phyloP scores from a whole-genome alignment of 1,139 yeast species.

The Yamadazyma membranifaciens region DNA sequence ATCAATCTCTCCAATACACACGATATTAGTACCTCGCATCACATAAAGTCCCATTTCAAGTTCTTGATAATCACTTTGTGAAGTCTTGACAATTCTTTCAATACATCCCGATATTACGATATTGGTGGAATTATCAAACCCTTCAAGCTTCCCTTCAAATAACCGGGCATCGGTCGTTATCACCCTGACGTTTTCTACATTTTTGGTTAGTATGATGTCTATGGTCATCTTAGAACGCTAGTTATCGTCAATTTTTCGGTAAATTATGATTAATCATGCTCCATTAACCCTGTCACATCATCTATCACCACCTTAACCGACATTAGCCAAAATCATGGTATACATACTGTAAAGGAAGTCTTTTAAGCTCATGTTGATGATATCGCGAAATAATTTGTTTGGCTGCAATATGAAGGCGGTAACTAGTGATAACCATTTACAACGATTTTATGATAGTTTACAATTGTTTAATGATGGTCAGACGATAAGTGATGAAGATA shows the following conservation, averaged over 20 bases:
- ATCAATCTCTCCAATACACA: conserved; percentile 71
- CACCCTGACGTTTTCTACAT: conserved; percentile 59
- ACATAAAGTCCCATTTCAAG: conserved; percentile 59
- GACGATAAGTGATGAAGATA: not conserved
- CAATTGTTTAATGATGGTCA: not conserved
- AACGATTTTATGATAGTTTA: not conserved
- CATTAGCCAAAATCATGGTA: too few species aligned
- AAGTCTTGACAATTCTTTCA: conserved; percentile 49
- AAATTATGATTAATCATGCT: too few species aligned
- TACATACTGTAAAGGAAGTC: conserved; percentile 40
- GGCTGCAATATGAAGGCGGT: conserved; percentile 10
- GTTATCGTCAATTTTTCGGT: not conserved
- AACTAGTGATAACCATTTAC: not conserved
- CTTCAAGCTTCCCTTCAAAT: conserved; percentile 70
- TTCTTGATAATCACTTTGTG: conserved; percentile 50
- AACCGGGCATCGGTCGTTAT: conserved; percentile 83
- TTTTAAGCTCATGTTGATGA: conserved; percentile 27
- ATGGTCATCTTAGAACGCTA: too few species aligned
- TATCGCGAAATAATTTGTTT: conserved; percentile 7
- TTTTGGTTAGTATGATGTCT: conserved; percentile 26
- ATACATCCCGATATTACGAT: conserved; percentile 60
- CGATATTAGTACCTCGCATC: conserved; percentile 81
- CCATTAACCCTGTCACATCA: too few species aligned
- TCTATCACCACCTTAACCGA: too few species aligned
- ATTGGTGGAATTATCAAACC: conserved; percentile 81